phyloP scores from a whole-genome alignment of 768 basidiomycete genomes.

The Pholiota microspora region DNA sequence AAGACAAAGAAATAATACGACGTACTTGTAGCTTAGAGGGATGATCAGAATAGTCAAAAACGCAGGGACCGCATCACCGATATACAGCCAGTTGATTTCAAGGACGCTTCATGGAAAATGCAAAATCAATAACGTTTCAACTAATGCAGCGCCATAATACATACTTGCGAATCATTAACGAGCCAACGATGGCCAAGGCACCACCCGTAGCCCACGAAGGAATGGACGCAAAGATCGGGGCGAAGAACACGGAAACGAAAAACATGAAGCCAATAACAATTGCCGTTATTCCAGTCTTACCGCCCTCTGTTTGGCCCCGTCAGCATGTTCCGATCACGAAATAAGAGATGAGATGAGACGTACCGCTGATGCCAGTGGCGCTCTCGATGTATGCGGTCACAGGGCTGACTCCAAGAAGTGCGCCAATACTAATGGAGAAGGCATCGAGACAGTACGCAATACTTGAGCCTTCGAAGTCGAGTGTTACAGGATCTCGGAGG shows the following conservation, averaged over 20 bases:
- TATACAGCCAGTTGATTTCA: constrained; percentile 89
- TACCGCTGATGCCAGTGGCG: constrained; percentile 76
- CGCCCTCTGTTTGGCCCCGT: constrained; percentile 55
- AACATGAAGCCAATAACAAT: constrained; percentile 71
- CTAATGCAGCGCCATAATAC: constrained; percentile 14
- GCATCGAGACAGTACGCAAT: constrained; percentile 84
- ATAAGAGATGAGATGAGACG: constrained; percentile 14
- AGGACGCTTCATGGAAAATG: constrained; percentile 45
- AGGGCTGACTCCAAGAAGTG: constrained; percentile 76
- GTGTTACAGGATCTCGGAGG: constrained; percentile 76
- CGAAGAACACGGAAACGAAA: constrained; percentile 84
- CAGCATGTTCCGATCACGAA: not conserved
- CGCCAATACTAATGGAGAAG: constrained; percentile 77
- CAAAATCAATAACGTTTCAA: constrained; percentile 1
- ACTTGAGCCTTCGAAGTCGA: constrained; percentile 87
- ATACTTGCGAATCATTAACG: constrained; percentile 83
- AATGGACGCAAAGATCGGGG: constrained; percentile 86
- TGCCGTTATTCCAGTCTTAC: constrained; percentile 83
- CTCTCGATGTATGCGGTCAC: constrained; percentile 84
- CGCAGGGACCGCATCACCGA: constrained; percentile 82
- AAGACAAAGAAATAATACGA: not conserved
- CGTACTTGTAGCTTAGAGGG: constrained; percentile 74
- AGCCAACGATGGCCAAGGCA: constrained; percentile 80
- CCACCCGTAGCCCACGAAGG: constrained; percentile 88
- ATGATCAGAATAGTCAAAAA: constrained; percentile 82